phyloP scores from a whole-genome alignment of 2,329 filamentous ascomycete species.

The Neopestalotiopsis sp. region DNA sequence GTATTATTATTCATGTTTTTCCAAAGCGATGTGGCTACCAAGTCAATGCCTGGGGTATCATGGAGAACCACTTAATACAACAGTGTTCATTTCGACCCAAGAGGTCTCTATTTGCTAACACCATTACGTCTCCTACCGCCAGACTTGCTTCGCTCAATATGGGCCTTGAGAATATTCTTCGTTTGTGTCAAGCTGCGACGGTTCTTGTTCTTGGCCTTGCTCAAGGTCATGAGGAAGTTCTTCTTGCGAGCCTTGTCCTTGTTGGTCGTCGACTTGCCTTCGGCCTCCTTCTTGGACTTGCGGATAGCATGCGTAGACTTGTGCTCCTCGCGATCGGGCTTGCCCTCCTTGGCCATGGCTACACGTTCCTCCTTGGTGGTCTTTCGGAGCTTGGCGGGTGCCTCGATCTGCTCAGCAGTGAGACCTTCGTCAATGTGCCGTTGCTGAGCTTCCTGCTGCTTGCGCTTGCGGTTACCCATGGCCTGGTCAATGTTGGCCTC shows the following conservation, averaged over 20 bases:
- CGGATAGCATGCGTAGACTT: constrained; percentile 84
- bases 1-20: too few species aligned
- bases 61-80: too few species aligned
- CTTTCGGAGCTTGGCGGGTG: constrained; percentile 81
- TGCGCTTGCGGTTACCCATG: constrained; percentile 53
- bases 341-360: constrained; percentile 81
- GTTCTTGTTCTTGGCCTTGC: constrained; percentile 94
- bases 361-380: constrained; percentile 88
- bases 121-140: constrained; percentile 82
- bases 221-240: constrained; percentile 98
- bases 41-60: too few species aligned
- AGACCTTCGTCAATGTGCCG: constrained; percentile 86
- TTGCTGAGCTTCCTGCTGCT: constrained; percentile 49
- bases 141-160: constrained; percentile 81
- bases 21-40: too few species aligned
- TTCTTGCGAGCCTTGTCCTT: constrained; percentile 96
- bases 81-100: too few species aligned
- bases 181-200: constrained; percentile 93
- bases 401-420: constrained; percentile 90
- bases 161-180: constrained; percentile 77
- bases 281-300: constrained; percentile 83
- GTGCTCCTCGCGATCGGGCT: constrained; percentile 78
- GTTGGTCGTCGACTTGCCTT: constrained; percentile 97
- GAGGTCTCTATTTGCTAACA: constrained; percentile 17
- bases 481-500: constrained; percentile 73